A percentile compares a stretch with the other conserved stretches of the same genome.
phyloP scores from a whole-genome alignment of 768 basidiomycete genomes.

The Phaffia tasmanica region DNA sequence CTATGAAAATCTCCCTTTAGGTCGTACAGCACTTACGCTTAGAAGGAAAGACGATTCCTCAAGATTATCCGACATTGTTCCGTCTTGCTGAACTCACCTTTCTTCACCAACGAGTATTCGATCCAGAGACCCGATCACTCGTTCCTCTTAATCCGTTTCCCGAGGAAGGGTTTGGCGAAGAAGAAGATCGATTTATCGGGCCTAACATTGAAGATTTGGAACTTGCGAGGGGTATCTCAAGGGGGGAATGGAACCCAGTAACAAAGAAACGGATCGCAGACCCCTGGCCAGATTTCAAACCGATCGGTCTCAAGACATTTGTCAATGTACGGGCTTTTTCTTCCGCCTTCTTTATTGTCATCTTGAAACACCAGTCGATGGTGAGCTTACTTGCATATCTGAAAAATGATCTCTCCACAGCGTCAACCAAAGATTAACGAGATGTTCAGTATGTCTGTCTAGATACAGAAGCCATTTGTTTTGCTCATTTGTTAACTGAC shows the following conservation, averaged over 20 bases:
- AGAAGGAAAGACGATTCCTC: constrained; percentile 81
- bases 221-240: constrained; percentile 56
- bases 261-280: constrained; percentile 61
- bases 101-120: constrained; percentile 82
- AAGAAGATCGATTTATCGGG: constrained; percentile 43
- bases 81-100: constrained; percentile 81
- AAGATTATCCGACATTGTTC: constrained; percentile 63
- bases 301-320: constrained; percentile 44
- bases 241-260: constrained; percentile 60
- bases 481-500: too few relatives aligned
- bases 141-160: constrained; percentile 59
- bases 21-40: constrained; percentile 61
- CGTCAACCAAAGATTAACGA: constrained; percentile 21
- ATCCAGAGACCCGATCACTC: constrained; percentile 54
- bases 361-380: too few relatives aligned
- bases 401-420: neutral
- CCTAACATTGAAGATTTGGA: constrained; percentile 56
- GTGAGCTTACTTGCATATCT: too few relatives aligned
- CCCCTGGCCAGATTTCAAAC: constrained; percentile 57
- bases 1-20: constrained; percentile 29
- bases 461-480: too few relatives aligned
- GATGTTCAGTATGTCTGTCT: constrained; percentile 11
- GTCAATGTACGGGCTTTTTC: neutral
- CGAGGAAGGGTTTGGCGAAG: constrained; percentile 47
- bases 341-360: neutral